Conservation (phyloP, 2,329 filamentous ascomycete species). For the Talaromyces sp. region DNA sequence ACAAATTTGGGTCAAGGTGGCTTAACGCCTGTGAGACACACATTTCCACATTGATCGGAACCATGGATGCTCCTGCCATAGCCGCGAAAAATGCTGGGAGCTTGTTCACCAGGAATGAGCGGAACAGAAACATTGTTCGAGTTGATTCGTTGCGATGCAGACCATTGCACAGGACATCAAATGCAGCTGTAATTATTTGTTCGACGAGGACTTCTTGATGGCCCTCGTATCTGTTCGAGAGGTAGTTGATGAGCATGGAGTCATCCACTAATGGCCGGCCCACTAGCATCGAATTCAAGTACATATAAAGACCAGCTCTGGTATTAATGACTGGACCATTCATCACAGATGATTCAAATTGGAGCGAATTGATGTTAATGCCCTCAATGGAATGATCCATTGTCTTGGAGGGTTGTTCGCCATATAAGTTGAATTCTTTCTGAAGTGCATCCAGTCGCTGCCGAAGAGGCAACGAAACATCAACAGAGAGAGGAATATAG, state of each 20-base stretch:
- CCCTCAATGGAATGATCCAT: slow-evolving; percentile 48
- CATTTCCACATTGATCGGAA: slow-evolving; percentile 62
- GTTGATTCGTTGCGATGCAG: slow-evolving; percentile 69
- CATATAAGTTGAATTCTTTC: slow-evolving; percentile 46
- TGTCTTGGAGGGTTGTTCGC: slow-evolving; percentile 44
- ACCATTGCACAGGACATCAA: slow-evolving; percentile 85
- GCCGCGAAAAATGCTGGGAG: slow-evolving; percentile 64
- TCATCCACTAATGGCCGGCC: slow-evolving; percentile 85
- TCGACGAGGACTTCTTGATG: slow-evolving; percentile 76
- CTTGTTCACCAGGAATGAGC: slow-evolving; percentile 83
- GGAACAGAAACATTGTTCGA: slow-evolving; percentile 69
- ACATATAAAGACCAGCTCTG: slow-evolving; percentile 80
- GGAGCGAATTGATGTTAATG: slow-evolving; percentile 51
- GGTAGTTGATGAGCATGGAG: slow-evolving; percentile 71
- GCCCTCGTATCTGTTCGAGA: slow-evolving; percentile 83
- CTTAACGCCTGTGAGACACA: slow-evolving; percentile 69
- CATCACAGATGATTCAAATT: slow-evolving; percentile 57
- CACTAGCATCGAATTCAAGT: slow-evolving; percentile 78
- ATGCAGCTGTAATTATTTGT: slow-evolving; percentile 83
- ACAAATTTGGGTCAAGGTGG: slow-evolving; percentile 63
- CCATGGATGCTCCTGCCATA: slow-evolving; percentile 60
- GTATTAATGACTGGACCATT: slow-evolving; percentile 75
- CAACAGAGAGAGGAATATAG: slow-evolving; percentile 45
- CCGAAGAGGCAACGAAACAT: slow-evolving; percentile 42
- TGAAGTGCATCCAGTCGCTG: slow-evolving; percentile 44